phyloP scores from a whole-genome alignment of 306 rosid species.

The Gleditsia sinensis region DNA sequence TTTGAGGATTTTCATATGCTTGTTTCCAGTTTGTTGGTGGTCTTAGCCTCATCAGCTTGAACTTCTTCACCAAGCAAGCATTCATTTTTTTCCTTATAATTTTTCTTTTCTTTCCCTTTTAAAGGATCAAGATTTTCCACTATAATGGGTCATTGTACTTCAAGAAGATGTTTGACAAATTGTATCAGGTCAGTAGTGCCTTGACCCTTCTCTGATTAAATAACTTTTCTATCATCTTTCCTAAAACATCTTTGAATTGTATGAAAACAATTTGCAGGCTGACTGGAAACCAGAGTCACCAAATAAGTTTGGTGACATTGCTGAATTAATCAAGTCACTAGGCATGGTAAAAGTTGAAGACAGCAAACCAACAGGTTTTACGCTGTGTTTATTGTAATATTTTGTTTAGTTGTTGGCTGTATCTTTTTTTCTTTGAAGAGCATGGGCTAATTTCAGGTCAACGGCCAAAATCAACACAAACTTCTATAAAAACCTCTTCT shows the following conservation, averaged over 20 bases:
- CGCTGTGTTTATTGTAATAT: constrained; percentile 19
- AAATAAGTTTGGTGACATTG: constrained; percentile 64
- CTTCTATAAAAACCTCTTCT: constrained; percentile 47
- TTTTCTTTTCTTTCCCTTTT: neutral
- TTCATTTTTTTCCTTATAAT: neutral
- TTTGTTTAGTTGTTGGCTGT: neutral
- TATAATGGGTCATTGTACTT: constrained; percentile 76
- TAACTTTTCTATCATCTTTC: neutral
- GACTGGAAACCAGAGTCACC: constrained; percentile 95
- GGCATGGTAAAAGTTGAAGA: constrained; percentile 62
- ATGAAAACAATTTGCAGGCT: constrained; percentile 52
- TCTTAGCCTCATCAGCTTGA: neutral
- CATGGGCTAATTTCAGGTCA: constrained; percentile 57
- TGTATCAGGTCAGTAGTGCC: constrained; percentile 74
- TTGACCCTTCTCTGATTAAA: constrained; percentile 22
- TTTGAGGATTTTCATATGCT: constrained; percentile 17
- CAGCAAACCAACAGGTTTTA: constrained; percentile 67
- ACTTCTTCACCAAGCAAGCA: constrained; percentile 13
- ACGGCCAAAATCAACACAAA: constrained; percentile 54
- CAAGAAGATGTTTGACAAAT: constrained; percentile 91
- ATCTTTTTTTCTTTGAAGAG: constrained; percentile 25
- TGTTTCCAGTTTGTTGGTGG: constrained; percentile 23
- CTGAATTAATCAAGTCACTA: constrained; percentile 63
- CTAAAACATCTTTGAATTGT: constrained; percentile 10
- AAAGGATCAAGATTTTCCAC: constrained; percentile 86